Evolutionary conservation across 2,329 filamentous ascomycete genomes (phyloP), one percentile per base, ranked within the genome.

Genomic region (Ascosphaera apis): DNA sequence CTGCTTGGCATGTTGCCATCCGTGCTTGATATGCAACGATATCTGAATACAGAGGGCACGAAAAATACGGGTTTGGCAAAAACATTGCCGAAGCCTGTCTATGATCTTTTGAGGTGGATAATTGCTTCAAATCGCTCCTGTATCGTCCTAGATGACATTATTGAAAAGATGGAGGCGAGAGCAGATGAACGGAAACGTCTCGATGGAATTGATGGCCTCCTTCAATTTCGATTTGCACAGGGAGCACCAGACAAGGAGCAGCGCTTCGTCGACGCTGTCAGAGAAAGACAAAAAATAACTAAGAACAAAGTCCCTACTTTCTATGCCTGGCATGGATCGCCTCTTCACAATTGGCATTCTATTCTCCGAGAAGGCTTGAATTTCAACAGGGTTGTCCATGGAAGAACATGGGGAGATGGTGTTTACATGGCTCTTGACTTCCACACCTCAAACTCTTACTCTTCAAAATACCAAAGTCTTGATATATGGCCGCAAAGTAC

Each of bases 91-190:
- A 66, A 69, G 2, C 66, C 77, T 4, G 68, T 74, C 0, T 54
- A 80, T 2, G 67, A 71, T 15, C 53, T 91, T 0, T 57, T 93
- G 15, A 67, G 79, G 36, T 93, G 84, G 84, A 79, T 92, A 41
- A 69, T 93, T 39, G 79, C 83, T 0, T 91, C 83, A 0, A 92
- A 92, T 46, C 66, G 81, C 33, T 86, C 84, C 1, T 84, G 76
- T 45, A 88, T 93, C 40, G 63, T 86, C 33, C 73, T 86, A 44
- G 73, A 88, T 12, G 70, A 75, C 31, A 36, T 15, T 23, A 33
- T 1, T 15, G n/a, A 1, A 23, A 25, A 15, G n/a, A 36, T 3
- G 38, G 47, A 8, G 43, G 45, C 6, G 48, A 37, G 12, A 4
- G 12, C 33, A 4, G 21, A 47, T 15, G 41, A 43, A 21, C 56